Conservation (phyloP, 2,329 filamentous ascomycete species). For the Ascomycota sp. region DNA sequence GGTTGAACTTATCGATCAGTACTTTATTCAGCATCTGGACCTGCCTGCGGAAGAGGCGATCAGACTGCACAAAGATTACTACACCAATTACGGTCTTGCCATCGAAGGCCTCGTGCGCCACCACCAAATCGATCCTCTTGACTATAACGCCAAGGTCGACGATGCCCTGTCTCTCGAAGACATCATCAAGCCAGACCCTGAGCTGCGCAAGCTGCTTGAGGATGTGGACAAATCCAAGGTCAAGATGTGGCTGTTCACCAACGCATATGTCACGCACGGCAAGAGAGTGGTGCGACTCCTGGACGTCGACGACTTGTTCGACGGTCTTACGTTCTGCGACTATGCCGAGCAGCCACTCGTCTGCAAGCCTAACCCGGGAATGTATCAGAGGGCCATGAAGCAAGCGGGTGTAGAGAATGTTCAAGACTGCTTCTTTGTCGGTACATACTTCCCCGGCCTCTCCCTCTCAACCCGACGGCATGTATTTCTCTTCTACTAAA, state of each 20-base stretch:
- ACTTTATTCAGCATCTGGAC: slow-evolving; percentile 46
- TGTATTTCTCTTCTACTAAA: too few relatives aligned
- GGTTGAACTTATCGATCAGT: slow-evolving; percentile 53
- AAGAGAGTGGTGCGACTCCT: slow-evolving; percentile 61
- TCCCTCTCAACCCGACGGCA: background rate
- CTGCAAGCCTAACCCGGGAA: slow-evolving; percentile 66
- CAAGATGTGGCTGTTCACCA: slow-evolving; percentile 83
- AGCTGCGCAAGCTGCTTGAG: slow-evolving; percentile 52
- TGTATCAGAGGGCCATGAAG: slow-evolving; percentile 74
- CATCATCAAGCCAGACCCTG: slow-evolving; percentile 57
- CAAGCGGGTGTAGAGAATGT: slow-evolving; percentile 49
- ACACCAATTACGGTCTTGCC: slow-evolving; percentile 86
- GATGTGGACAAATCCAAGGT: slow-evolving; percentile 70
- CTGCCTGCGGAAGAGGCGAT: slow-evolving; percentile 59
- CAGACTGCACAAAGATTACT: slow-evolving; percentile 74
- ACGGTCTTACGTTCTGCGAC: slow-evolving; percentile 87
- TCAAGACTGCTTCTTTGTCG: slow-evolving; percentile 76
- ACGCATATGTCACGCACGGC: slow-evolving; percentile 80
- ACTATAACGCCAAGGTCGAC: slow-evolving; percentile 87
- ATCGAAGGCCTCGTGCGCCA: slow-evolving; percentile 85
- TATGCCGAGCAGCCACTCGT: slow-evolving; percentile 51
- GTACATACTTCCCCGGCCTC: slow-evolving; percentile 25
- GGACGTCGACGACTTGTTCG: slow-evolving; percentile 69
- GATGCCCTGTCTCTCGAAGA: slow-evolving; percentile 75
- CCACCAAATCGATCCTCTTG: slow-evolving; percentile 83